Evolutionary conservation across 495 filamentous ascomycete species (phyloP).

Genomic region (Talaromyces ruber): DNA sequence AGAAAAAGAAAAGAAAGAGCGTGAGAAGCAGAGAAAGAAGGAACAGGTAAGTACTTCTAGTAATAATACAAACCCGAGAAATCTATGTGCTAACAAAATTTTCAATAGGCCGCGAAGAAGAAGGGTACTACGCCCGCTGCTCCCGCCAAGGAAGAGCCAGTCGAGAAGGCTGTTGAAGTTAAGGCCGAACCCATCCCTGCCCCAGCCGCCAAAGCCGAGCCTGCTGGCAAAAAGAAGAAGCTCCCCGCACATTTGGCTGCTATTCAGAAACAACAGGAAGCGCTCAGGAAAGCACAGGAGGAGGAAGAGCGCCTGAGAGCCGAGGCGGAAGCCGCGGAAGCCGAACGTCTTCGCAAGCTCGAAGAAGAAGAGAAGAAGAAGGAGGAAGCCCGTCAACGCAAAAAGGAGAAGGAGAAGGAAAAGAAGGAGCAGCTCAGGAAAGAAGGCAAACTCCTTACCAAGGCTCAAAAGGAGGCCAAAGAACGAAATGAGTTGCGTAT

Average conservation of each 20-base stretch:
- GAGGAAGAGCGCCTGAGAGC: constrained; percentile 58
- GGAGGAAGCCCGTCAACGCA: constrained; percentile 66
- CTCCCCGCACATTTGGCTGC: constrained; percentile 70
- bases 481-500: constrained; percentile 75
- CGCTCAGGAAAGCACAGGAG: constrained; percentile 62
- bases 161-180: constrained; percentile 28
- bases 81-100: background rate
- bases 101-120: constrained; percentile 59
- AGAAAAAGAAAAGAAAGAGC: constrained; percentile 89
- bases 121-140: constrained; percentile 37
- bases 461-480: constrained; percentile 85
- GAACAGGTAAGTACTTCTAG: constrained; percentile 54
- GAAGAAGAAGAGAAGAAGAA: constrained; percentile 68
- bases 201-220: constrained; percentile 36
- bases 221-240: constrained; percentile 85
- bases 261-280: constrained; percentile 90
- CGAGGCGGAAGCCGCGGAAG: constrained; percentile 66
- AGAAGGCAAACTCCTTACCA: constrained; percentile 91
- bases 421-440: constrained; percentile 91
- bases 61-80: background rate
- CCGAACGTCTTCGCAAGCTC: constrained; percentile 57
- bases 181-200: constrained; percentile 27
- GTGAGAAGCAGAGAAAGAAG: constrained; percentile 89
- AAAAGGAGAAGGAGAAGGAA: constrained; percentile 94
- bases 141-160: constrained; percentile 42